These are phyloP conservation scores for Echites panduratus DNA, from an alignment of 257 asterid species.

Conservation along the genomic window DNA sequence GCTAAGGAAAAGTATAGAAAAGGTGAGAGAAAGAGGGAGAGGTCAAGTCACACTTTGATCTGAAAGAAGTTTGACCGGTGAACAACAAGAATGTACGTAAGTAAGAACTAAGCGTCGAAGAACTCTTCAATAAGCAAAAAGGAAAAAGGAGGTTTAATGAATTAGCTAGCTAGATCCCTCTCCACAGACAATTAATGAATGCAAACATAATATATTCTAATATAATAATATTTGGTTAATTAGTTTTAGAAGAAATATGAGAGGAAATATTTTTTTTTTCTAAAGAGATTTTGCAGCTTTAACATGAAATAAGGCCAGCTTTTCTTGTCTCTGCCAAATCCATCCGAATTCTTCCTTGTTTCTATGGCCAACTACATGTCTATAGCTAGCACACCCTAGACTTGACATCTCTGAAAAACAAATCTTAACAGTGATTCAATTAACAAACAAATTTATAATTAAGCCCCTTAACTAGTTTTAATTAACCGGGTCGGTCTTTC, in stretches of 20 bases:
- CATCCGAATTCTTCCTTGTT: constrained; percentile 5
- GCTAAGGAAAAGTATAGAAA: background rate
- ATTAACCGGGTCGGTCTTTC: no score
- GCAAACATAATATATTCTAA: no score
- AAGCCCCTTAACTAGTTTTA: no score
- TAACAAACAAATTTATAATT: background rate
- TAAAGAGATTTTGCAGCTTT: constrained; percentile 9
- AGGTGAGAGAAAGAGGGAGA: background rate
- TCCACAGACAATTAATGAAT: background rate
- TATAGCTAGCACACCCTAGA: constrained; percentile 11
- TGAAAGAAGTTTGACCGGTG: background rate
- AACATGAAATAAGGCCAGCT: constrained; percentile 1
- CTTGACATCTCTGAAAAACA: constrained; percentile 29
- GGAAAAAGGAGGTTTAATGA: no score
- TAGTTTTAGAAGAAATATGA: no score
- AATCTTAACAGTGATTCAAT: constrained; percentile 31
- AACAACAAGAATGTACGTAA: background rate
- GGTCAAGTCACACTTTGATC: background rate
- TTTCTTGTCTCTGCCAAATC: background rate
- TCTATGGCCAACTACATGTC: constrained; percentile 4
- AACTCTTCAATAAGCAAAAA: no score
- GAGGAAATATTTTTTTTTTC: background rate
- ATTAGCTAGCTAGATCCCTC: background rate
- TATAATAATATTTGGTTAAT: no score
- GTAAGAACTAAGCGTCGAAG: no score